Percentiles rank a stretch among this genome's conserved stretches.
phyloP scores from a whole-genome alignment of 768 basidiomycete genomes.

The Pisolithus sp. region DNA sequence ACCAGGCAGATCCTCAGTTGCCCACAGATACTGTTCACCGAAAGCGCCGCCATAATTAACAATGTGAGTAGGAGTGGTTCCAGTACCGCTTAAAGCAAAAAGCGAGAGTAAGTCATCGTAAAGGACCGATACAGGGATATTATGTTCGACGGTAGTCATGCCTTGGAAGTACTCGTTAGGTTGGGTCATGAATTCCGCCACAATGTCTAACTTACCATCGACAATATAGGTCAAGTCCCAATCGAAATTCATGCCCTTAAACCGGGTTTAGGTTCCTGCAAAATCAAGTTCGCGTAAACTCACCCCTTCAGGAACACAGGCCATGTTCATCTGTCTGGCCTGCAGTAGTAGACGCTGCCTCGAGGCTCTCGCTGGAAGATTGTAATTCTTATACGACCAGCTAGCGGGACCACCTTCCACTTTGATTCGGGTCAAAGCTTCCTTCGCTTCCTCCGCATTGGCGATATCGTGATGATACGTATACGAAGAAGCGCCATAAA shows the following conservation, averaged over 20 bases:
- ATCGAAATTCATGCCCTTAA: slow-evolving; percentile 66
- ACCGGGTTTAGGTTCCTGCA: not conserved
- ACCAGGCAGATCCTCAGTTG: slow-evolving; percentile 54
- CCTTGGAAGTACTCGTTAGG: slow-evolving; percentile 30
- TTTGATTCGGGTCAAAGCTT: slow-evolving; percentile 62
- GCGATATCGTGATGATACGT: slow-evolving; percentile 62
- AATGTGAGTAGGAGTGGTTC: slow-evolving; percentile 66
- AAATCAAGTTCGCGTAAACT: slow-evolving; percentile 10
- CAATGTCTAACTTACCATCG: slow-evolving; percentile 46
- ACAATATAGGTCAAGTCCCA: slow-evolving; percentile 76
- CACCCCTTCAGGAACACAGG: slow-evolving; percentile 67
- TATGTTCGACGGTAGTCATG: slow-evolving; percentile 73
- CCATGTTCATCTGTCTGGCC: slow-evolving; percentile 58
- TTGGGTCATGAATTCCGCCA: not conserved
- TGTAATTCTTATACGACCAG: slow-evolving; percentile 78
- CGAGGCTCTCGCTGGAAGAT: slow-evolving; percentile 61
- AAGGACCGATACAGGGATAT: slow-evolving; percentile 56
- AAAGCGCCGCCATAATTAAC: slow-evolving; percentile 71
- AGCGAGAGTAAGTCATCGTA: slow-evolving; percentile 64
- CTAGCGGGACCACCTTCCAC: slow-evolving; percentile 64
- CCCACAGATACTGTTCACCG: slow-evolving; percentile 69
- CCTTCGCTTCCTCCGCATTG: slow-evolving; percentile 53
- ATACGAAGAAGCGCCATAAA: slow-evolving; percentile 41
- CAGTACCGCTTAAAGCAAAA: slow-evolving; percentile 63
- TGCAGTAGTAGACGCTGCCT: slow-evolving; percentile 59